Percentiles rank a stretch among this genome's conserved stretches.
Evolutionary conservation across 2,329 filamentous ascomycete genomes (phyloP).

Genomic region (Colletotrichum musae): DNA sequence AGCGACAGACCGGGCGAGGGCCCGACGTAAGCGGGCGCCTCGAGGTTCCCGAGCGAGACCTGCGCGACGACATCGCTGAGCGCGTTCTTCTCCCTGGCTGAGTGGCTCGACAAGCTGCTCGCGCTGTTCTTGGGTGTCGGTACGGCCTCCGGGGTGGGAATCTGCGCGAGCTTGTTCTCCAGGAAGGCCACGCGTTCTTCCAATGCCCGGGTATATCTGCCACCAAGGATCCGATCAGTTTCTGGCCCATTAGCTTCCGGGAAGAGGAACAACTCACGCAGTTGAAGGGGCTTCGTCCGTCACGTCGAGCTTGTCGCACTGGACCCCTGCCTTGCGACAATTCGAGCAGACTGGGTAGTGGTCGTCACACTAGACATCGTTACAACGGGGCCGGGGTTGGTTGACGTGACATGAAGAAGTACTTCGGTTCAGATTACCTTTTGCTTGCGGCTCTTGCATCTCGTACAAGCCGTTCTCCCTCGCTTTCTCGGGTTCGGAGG

Average conservation of each 20-base stretch:
- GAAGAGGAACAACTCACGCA: conserved; percentile 18
- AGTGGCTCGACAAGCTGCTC: conserved; percentile 1
- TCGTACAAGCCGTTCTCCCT: conserved; percentile 59
- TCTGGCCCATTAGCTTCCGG: no score
- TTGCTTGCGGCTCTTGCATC: conserved; percentile 61
- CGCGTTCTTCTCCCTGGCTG: conserved; percentile 44
- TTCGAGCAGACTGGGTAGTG: conserved; percentile 60
- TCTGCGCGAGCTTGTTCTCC: conserved; percentile 49
- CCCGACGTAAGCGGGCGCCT: conserved; percentile 60
- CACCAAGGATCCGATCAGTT: neutral
- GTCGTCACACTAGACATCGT: conserved; percentile 56
- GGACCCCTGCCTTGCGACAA: conserved; percentile 56
- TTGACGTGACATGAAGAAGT: neutral
- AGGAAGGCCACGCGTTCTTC: conserved; percentile 59
- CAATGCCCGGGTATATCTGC: conserved; percentile 57
- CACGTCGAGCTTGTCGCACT: conserved; percentile 59
- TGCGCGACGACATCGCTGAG: conserved; percentile 63
- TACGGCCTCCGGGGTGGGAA: conserved; percentile 4
- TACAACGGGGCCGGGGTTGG: neutral
- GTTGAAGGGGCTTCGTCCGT: conserved; percentile 45
- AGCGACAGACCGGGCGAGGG: conserved; percentile 63
- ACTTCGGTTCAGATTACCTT: conserved; percentile 47
- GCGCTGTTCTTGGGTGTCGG: conserved; percentile 1
- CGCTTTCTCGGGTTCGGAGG: conserved; percentile 58
- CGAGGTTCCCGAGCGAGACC: conserved; percentile 59